phyloP scores from a whole-genome alignment of 345 rosid species.

The Turritis glabra region DNA sequence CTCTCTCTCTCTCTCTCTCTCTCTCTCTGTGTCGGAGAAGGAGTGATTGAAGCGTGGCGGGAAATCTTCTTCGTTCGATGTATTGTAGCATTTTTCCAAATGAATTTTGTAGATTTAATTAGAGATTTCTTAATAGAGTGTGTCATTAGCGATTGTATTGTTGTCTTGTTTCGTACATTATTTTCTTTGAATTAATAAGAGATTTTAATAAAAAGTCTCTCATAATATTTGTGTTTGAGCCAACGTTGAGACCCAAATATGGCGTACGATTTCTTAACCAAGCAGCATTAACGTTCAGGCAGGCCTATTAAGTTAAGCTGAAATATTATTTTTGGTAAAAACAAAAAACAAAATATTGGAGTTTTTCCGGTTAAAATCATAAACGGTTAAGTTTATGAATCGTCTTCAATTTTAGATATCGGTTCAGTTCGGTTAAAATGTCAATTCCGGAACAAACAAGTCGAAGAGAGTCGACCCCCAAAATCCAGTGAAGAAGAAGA shows the following conservation, averaged over 20 bases:
- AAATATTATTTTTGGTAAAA: too few relatives aligned
- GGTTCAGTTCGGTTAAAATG: slow-evolving; percentile 1
- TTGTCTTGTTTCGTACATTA: neutral
- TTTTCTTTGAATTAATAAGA: neutral
- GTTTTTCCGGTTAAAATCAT: neutral
- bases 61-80: neutral
- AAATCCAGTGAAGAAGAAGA: neutral
- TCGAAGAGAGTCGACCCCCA: neutral
- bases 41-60: neutral
- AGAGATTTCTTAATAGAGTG: neutral
- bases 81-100: slow-evolving; percentile 9
- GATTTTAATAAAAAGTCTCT: neutral
- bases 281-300: neutral
- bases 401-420: neutral
- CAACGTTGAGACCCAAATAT: too few relatives aligned
- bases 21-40: neutral
- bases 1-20: too few relatives aligned
- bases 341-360: neutral
- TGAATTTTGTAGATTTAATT: slow-evolving; percentile 10
- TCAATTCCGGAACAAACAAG: neutral
- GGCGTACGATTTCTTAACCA: neutral
- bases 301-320: too few relatives aligned
- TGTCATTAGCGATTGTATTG: slow-evolving; percentile 21
- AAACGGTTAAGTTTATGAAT: neutral
- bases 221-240: too few relatives aligned